Conservation (phyloP, 2,329 filamentous ascomycete genomes). For the Pestalotiopsis sp. region DNA sequence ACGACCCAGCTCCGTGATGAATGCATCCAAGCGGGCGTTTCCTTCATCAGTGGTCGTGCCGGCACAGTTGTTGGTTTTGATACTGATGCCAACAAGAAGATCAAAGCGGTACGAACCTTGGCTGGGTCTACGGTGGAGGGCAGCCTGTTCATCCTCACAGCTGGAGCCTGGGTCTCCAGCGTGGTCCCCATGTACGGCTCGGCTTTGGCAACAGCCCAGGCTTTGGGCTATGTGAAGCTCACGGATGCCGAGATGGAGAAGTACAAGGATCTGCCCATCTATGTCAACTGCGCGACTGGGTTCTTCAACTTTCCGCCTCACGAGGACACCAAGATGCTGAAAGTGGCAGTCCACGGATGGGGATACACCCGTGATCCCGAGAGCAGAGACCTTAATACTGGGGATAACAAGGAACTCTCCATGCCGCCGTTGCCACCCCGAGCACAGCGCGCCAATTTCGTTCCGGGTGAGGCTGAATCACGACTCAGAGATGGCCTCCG, state of each 20-base stretch:
- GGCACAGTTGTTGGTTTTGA: not conserved
- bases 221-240: constrained; percentile 30
- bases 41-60: constrained; percentile 1
- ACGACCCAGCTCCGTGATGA: not conserved
- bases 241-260: constrained; percentile 26
- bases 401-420: not conserved
- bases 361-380: constrained; percentile 16
- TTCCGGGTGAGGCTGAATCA: constrained; percentile 17
- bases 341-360: constrained; percentile 29
- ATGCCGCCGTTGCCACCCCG: not conserved
- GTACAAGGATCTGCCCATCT: constrained; percentile 24
- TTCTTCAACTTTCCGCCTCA: constrained; percentile 33
- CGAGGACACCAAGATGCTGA: constrained; percentile 23
- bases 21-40: not conserved
- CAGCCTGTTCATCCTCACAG: constrained; percentile 20
- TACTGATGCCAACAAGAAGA: not conserved
- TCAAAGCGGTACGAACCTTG: not conserved
- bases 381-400: not conserved
- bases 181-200: constrained; percentile 22
- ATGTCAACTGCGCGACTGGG: constrained; percentile 26
- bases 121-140: not conserved
- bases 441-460: not conserved
- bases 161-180: constrained; percentile 25
- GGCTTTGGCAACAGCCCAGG: constrained; percentile 17
- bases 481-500: constrained; percentile 19